Evolutionary conservation across 2,329 filamentous ascomycete species (phyloP).

Genomic region (Herpotrichia juniperi): DNA sequence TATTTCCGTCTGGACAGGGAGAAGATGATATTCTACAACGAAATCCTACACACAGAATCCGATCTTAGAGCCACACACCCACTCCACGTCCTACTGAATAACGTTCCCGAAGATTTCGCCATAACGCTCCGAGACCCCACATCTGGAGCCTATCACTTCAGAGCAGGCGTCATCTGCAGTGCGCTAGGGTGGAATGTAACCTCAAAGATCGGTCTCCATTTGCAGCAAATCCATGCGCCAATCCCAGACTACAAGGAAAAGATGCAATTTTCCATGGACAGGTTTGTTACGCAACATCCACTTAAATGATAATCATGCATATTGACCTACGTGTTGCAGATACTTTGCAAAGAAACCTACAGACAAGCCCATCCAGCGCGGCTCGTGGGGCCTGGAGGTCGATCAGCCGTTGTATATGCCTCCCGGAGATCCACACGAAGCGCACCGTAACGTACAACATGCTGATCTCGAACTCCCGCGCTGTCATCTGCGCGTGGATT

Average conservation of each 20-base stretch:
- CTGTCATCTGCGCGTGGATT: constrained; percentile 78
- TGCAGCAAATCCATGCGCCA: constrained; percentile 73
- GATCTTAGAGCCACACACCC: constrained; percentile 68
- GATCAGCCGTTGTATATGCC: constrained; percentile 78
- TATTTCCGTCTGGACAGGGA: constrained; percentile 68
- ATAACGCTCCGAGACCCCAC: constrained; percentile 74
- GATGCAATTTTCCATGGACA: constrained; percentile 86
- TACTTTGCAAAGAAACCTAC: constrained; percentile 81
- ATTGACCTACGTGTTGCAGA: constrained; percentile 48
- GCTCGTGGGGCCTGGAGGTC: constrained; percentile 82
- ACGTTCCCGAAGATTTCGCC: constrained; percentile 84
- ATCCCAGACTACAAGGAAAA: constrained; percentile 88
- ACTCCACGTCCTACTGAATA: constrained; percentile 72
- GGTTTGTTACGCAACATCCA: constrained; percentile 54
- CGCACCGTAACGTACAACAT: constrained; percentile 64
- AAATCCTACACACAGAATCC: constrained; percentile 67
- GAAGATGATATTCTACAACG: constrained; percentile 68
- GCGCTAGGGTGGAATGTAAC: constrained; percentile 79
- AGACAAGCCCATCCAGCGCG: constrained; percentile 78
- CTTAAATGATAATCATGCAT: constrained; percentile 3
- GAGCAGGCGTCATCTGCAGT: constrained; percentile 79
- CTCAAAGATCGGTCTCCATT: constrained; percentile 72
- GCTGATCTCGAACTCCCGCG: constrained; percentile 62
- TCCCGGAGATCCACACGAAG: constrained; percentile 68
- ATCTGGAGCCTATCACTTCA: constrained; percentile 75